Base-by-base conservation (phyloP, 1,139 yeast genomes). In the Kurtzmaniella quercitrusa region DNA sequence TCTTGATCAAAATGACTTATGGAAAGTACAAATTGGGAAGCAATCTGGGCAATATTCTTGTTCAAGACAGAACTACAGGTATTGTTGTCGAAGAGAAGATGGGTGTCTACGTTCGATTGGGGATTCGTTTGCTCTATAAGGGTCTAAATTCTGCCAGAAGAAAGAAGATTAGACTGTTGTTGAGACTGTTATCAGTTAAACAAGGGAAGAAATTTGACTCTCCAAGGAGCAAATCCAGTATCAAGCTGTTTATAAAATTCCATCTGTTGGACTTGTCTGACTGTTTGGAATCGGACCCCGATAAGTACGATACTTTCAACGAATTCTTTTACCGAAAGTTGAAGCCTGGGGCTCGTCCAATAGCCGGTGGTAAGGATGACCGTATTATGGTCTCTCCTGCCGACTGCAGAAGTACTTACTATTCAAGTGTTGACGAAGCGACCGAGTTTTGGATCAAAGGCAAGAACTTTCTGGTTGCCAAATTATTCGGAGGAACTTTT, bases 401-500 rank as follows among this genome's bases (percentile, higher is more conserved):
- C 0, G 98, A 93, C 59, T 85, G 94, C 50, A 75, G 98, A 38
- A 79, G 91, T 49, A 82, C 90, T 0, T 82, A 83, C 1, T 93
- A 86, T 59, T 65, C 75, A 8, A 68, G 77, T 1, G 77, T 89
- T 1, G 57, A 68, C n/a, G 60, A 63, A 16, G 95, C 97, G 0
- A 85, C 85, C 3, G 73, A 78, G 46, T 64, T 93, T 9, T 93
- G 98, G 98, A 85, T 93, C 57, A 93, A 93, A 57, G 96, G 98
- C 15, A 69, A 81, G 15, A 81, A 79, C 41, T 93, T 93, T 61
- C 78, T 91, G 0, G 60, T 91, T 16, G 66, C 73, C 4, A 81
- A 87, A 51, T 66, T 93, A 34, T 75, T 79, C 54, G 85, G 79
- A 41, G 79, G 77, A 6, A 77, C 79, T 41, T 79, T 78, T 50